These are phyloP conservation scores for Phytopythium kandeliae DNA, from an alignment of 352 stramenopile genomes.

Conservation along the genomic window DNA sequence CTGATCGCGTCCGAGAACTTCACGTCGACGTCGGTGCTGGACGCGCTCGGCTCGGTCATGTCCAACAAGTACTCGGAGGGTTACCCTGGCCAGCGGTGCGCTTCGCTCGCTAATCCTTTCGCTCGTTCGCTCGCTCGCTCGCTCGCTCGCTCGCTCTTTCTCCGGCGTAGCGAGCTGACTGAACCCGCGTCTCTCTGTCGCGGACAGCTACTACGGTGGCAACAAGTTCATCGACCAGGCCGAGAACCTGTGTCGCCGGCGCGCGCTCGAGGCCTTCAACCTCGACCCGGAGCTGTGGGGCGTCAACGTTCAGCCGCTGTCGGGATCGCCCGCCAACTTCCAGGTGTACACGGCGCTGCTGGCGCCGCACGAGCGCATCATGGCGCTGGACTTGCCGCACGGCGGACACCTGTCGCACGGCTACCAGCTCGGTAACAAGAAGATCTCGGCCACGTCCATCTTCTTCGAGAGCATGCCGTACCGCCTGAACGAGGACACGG, in stretches of 20 bases:
- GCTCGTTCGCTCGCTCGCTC: no score
- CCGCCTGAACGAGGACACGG: slow-evolving; percentile 94
- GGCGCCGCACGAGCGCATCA: slow-evolving; percentile 98
- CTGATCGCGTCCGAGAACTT: slow-evolving; percentile 99
- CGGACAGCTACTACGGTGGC: slow-evolving; percentile 91
- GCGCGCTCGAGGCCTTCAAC: slow-evolving; percentile 96
- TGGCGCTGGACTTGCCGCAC: slow-evolving; percentile 98
- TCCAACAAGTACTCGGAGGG: slow-evolving; percentile 99
- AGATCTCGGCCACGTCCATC: slow-evolving; percentile 98
- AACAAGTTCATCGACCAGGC: slow-evolving; percentile 99
- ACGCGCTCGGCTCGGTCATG: slow-evolving; percentile 97
- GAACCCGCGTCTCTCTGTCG: no score
- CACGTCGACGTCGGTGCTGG: slow-evolving; percentile 95
- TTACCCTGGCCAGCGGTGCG: slow-evolving; percentile 88
- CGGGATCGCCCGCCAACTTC: slow-evolving; percentile 98
- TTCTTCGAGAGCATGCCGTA: slow-evolving; percentile 99
- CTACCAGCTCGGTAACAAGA: slow-evolving; percentile 98
- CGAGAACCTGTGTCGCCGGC: slow-evolving; percentile 96
- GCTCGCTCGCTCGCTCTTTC: no score
- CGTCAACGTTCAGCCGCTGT: slow-evolving; percentile 97
- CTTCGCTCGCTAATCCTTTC: background rate
- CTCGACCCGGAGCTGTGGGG: slow-evolving; percentile 95
- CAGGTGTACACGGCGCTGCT: slow-evolving; percentile 98
- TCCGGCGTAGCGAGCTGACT: no score
- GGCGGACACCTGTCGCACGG: slow-evolving; percentile 98